Conservation (phyloP, 2,329 filamentous ascomycete species). For the Botrytis fabae region DNA sequence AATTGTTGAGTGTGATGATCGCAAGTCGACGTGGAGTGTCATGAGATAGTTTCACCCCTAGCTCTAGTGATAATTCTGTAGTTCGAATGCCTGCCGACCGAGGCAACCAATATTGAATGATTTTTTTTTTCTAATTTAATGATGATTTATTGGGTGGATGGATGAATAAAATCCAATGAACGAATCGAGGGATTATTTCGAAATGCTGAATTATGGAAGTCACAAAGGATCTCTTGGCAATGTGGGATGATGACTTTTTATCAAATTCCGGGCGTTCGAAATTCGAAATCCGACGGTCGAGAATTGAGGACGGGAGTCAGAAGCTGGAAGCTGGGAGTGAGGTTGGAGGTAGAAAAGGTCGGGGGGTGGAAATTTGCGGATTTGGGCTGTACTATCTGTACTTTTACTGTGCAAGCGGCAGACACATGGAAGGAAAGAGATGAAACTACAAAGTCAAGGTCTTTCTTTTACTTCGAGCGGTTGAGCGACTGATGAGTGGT, state of each 20-base stretch:
- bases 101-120: constrained; percentile 17
- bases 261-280: not conserved
- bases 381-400: not conserved
- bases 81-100: constrained; percentile 18
- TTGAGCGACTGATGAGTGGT: not conserved
- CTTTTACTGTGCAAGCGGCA: not conserved
- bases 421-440: not conserved
- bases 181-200: not conserved
- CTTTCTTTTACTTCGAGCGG: not conserved
- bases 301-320: not conserved
- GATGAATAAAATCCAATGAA: not conserved
- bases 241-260: constrained; percentile 11
- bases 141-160: not conserved
- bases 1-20: constrained; percentile 28
- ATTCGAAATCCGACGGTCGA: not conserved
- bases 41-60: constrained; percentile 34
- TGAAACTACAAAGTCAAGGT: constrained; percentile 15
- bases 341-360: not conserved
- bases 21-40: constrained; percentile 28
- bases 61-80: constrained; percentile 14
- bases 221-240: constrained; percentile 9
- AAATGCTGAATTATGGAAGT: constrained; percentile 16
- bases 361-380: not conserved
- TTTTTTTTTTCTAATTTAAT: not conserved
- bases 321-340: not conserved